Evolutionary conservation across 2,329 filamentous ascomycete genomes (phyloP).

Genomic region (Trichophyton rubrum): DNA sequence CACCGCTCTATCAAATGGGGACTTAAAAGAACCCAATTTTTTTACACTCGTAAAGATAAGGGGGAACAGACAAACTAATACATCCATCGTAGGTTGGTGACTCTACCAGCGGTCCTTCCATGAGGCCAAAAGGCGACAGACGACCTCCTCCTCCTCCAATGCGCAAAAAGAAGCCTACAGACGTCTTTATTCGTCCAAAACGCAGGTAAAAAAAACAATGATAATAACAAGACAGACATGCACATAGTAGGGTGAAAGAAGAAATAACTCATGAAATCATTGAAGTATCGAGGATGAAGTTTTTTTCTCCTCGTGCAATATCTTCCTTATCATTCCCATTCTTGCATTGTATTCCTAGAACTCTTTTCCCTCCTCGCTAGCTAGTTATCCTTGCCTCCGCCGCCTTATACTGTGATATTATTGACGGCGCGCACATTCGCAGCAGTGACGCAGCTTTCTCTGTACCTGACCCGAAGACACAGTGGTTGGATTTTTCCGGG

Average conservation of each 20-base stretch:
- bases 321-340: not conserved
- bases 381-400: not conserved
- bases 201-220: conserved; percentile 15
- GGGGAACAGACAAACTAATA: not conserved
- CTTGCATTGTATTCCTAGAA: conserved; percentile 3
- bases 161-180: conserved; percentile 29
- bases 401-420: conserved; percentile 4
- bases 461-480: not conserved
- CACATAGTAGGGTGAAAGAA: not conserved
- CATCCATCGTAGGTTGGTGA: not conserved
- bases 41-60: not conserved
- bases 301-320: not conserved
- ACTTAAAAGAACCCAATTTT: not conserved
- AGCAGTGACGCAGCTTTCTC: not conserved
- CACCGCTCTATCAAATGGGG: not conserved
- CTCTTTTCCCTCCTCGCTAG: not conserved
- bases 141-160: conserved; percentile 19
- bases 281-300: not conserved
- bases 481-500: not conserved
- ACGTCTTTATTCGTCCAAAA: conserved; percentile 33
- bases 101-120: not conserved
- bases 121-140: conserved; percentile 1
- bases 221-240: conserved; percentile 4
- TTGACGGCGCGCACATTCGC: not conserved
- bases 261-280: not conserved